Evolutionary conservation across 805 yeast species (phyloP).

Genomic region (Candida oleophila): DNA sequence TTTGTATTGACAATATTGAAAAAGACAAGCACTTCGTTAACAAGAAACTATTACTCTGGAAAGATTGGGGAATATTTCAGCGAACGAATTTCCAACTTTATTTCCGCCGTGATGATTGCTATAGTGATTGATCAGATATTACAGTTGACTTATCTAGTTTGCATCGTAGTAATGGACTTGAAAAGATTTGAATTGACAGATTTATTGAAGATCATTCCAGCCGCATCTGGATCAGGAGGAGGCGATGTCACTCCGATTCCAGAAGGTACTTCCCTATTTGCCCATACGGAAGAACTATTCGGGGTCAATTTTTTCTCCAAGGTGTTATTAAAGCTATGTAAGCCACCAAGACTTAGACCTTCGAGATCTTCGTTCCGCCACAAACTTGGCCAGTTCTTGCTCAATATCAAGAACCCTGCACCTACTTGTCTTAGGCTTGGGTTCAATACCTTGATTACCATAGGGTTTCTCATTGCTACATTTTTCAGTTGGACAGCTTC

Average conservation of each 20-base stretch:
- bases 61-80: not conserved
- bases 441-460: conserved; percentile 21
- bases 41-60: not conserved
- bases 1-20: not conserved
- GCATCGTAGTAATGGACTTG: conserved; percentile 66
- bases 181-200: conserved; percentile 63
- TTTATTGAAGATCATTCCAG: conserved; percentile 23
- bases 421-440: conserved; percentile 22
- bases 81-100: not conserved
- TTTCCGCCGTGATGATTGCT: conserved; percentile 32
- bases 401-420: conserved; percentile 37
- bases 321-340: conserved; percentile 16
- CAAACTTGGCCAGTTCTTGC: conserved; percentile 30
- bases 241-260: not conserved
- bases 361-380: conserved; percentile 20
- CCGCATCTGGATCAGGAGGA: conserved; percentile 1
- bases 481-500: conserved; percentile 20
- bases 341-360: conserved; percentile 14
- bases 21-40: not conserved
- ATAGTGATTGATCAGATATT: conserved; percentile 59
- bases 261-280: not conserved
- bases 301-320: conserved; percentile 28
- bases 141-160: conserved; percentile 62
- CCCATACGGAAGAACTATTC: conserved; percentile 12
- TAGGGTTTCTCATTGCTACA: conserved; percentile 8